phyloP scores from a whole-genome alignment of 192 early-diverging fungal species.

The Umbelopsis sp. region DNA sequence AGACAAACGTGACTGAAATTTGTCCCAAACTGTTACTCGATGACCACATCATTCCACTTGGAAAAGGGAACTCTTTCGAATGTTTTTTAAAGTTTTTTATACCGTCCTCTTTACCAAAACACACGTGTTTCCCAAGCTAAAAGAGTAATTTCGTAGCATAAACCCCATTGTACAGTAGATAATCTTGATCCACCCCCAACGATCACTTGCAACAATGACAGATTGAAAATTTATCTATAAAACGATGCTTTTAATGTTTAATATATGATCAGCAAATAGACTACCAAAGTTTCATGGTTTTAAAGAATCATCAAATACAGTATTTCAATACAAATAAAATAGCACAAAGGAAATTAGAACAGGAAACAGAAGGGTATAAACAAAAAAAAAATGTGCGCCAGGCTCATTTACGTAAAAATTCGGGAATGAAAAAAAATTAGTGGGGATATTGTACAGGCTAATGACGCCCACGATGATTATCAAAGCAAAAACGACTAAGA shows the following conservation, averaged over 20 bases:
- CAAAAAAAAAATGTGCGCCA: constrained; percentile 19
- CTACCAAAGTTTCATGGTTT: no score
- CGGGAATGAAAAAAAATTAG: not conserved
- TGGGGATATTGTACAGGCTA: not conserved
- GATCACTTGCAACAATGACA: no score
- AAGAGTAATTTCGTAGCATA: no score
- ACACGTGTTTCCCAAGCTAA: no score
- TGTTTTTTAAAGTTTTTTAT: no score
- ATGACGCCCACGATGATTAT: not conserved
- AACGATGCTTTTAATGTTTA: not conserved
- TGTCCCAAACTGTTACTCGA: not conserved
- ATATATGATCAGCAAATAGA: not conserved
- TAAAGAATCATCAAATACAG: not conserved
- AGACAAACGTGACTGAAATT: no score
- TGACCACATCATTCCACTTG: no score
- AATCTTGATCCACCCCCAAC: not conserved
- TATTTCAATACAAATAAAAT: not conserved
- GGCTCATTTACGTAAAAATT: constrained; percentile 8
- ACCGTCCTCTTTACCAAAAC: no score
- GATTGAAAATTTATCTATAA: not conserved
- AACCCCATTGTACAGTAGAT: not conserved
- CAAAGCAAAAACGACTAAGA: not conserved
- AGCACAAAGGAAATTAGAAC: no score
- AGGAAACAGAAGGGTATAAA: constrained; percentile 1
- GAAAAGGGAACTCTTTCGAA: no score